phyloP scores from a whole-genome alignment of 176 grass and related monocot species.

The Rhynchospora pubera region DNA sequence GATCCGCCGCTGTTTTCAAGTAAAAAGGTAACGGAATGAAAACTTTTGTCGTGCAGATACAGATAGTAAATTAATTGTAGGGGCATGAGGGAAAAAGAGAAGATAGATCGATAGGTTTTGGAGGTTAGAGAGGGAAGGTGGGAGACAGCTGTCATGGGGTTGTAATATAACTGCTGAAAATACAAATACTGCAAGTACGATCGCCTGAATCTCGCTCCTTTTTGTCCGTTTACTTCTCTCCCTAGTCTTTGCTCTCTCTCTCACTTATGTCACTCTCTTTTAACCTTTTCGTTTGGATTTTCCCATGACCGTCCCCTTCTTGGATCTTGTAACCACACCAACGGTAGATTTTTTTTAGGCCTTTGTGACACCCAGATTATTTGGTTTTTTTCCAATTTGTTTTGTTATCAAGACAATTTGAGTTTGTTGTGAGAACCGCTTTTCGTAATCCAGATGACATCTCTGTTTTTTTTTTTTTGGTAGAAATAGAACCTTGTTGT shows the following conservation, averaged over 20 bases:
- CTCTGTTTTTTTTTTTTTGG: too few relatives aligned
- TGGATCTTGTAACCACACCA: constrained; percentile 1
- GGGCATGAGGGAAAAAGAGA: neutral
- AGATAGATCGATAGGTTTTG: neutral
- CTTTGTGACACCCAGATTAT: neutral
- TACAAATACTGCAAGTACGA: constrained; percentile 5
- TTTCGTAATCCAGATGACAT: too few relatives aligned
- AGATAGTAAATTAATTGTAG: neutral
- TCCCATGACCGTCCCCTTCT: neutral
- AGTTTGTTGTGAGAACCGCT: too few relatives aligned
- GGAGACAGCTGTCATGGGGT: constrained; percentile 7
- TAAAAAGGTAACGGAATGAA: neutral
- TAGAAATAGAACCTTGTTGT: too few relatives aligned
- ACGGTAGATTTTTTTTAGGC: neutral
- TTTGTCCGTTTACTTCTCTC: neutral
- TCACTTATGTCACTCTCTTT: neutral
- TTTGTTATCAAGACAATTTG: neutral
- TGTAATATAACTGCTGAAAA: neutral
- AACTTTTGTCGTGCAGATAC: neutral
- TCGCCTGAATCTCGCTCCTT: constrained; percentile 15
- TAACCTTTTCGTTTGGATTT: constrained; percentile 12
- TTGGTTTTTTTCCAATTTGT: neutral
- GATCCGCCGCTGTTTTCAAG: too few relatives aligned
- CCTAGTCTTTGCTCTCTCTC: too few relatives aligned
- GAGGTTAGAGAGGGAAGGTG: neutral